Conservation (phyloP, 164 flowering plant species). For the Nymphaea colorata region DNA sequence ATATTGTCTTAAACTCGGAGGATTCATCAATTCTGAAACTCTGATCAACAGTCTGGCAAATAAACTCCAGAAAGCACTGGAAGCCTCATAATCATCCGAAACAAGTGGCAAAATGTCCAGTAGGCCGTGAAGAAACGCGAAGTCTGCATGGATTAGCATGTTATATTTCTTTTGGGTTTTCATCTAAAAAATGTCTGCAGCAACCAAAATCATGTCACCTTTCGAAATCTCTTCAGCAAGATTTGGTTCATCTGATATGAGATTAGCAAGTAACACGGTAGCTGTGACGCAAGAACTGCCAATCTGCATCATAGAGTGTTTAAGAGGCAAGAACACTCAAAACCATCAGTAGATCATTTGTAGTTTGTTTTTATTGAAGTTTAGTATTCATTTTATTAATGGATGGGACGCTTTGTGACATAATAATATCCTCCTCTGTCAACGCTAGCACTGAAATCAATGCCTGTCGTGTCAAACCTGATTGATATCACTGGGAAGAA, state of each 20-base stretch:
- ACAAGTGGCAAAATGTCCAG: conserved; percentile 55
- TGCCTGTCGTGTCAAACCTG: too few species aligned
- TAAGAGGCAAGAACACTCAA: too few species aligned
- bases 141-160: conserved; percentile 33
- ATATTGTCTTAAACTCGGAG: conserved; percentile 25
- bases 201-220: conserved; percentile 28
- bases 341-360: too few species aligned
- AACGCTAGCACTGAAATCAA: too few species aligned
- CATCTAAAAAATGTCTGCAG: conserved; percentile 1
- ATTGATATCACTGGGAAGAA: too few species aligned
- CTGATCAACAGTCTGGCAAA: conserved; percentile 38
- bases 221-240: conserved; percentile 40
- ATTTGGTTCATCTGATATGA: conserved; percentile 49
- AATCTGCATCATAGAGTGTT: conserved; percentile 28
- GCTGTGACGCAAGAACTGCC: conserved; percentile 67
- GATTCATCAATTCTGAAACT: conserved; percentile 37
- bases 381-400: too few species aligned
- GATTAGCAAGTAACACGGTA: conserved; percentile 70
- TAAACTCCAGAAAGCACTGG: conserved; percentile 75
- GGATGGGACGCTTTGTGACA: too few species aligned
- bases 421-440: too few species aligned
- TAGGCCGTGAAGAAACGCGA: conserved; percentile 56
- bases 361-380: too few species aligned
- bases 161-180: conserved; percentile 6
- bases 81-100: conserved; percentile 70